These are phyloP conservation scores for Vitis amurensis DNA, from an alignment of 164 flowering plant species.

Conservation along the genomic window DNA sequence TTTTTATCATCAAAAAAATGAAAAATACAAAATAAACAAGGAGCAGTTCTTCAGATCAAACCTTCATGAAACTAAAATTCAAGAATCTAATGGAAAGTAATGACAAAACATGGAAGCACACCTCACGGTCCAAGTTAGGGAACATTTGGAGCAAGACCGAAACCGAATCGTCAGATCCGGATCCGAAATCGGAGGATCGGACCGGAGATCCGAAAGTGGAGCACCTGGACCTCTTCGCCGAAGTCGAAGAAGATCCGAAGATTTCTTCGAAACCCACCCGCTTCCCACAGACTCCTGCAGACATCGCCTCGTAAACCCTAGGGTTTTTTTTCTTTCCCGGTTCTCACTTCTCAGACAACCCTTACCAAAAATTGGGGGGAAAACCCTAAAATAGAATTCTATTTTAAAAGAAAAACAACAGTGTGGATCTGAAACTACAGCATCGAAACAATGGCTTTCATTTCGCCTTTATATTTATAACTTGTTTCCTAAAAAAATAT, in stretches of 20 bases:
- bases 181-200: constrained; percentile 11
- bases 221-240: constrained; percentile 28
- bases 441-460: no score
- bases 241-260: constrained; percentile 24
- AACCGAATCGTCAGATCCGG: constrained; percentile 23
- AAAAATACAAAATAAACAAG: background rate
- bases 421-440: no score
- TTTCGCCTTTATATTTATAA: no score
- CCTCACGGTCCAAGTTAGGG: constrained; percentile 30
- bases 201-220: constrained; percentile 25
- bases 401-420: no score
- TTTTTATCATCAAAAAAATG: background rate
- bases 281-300: constrained; percentile 36
- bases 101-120: constrained; percentile 3
- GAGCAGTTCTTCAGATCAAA: no score
- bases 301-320: constrained; percentile 26
- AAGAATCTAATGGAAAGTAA: background rate
- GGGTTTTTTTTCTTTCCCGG: background rate
- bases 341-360: no score
- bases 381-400: no score
- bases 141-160: constrained; percentile 22
- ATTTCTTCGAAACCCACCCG: constrained; percentile 34
- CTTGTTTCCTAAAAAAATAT: background rate
- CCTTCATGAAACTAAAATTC: background rate
- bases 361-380: no score